These are phyloP conservation scores for Hura crepitans DNA, from an alignment of 441 rosid genomes.

Conservation along the genomic window DNA sequence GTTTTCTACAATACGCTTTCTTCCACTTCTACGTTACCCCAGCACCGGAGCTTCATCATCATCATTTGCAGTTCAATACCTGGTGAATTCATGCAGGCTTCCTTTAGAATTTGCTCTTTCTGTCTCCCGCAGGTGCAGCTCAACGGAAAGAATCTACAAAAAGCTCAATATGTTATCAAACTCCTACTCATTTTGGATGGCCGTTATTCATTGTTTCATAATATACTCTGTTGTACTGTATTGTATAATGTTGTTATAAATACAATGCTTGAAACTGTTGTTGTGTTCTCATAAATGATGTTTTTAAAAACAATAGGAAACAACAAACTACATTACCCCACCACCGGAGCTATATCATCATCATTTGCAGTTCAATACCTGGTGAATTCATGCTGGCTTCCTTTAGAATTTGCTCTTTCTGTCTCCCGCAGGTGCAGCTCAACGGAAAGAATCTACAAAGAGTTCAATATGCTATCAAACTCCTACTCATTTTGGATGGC, in stretches of 20 bases:
- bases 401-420: conserved; percentile 16
- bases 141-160: conserved; percentile 6
- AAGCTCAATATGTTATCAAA: conserved; percentile 3
- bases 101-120: conserved; percentile 17
- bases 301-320: no score
- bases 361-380: conserved; percentile 22
- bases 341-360: background rate
- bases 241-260: no score
- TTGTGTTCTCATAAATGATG: no score
- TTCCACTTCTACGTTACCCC: background rate
- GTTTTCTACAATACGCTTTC: background rate
- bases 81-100: conserved; percentile 20
- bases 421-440: conserved; percentile 5
- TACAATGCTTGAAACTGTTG: no score
- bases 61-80: conserved; percentile 19
- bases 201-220: no score
- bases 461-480: conserved; percentile 2
- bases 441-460: conserved; percentile 4
- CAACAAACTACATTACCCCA: background rate
- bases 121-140: conserved; percentile 4
- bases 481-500: no score
- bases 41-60: background rate
- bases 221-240: no score
- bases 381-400: conserved; percentile 18
- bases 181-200: no score